A percentile compares a stretch with the other conserved stretches of the same genome.
phyloP scores from a whole-genome alignment of 352 stramenopile genomes.

The Globisporangium spiculum region DNA sequence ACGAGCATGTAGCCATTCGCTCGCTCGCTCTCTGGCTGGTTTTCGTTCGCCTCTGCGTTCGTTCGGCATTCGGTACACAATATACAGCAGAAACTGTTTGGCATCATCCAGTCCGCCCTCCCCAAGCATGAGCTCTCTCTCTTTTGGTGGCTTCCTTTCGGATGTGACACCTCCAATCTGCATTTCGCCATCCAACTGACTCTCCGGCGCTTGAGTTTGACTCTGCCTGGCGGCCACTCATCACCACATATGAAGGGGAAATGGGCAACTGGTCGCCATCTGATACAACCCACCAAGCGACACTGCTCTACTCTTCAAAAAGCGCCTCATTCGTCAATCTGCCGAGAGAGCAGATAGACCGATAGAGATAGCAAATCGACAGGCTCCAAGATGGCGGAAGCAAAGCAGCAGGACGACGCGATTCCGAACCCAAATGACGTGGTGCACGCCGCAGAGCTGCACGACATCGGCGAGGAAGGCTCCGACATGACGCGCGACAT shows the following conservation, averaged over 20 bases:
- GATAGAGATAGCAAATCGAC: neutral
- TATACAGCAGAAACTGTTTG: too few species aligned
- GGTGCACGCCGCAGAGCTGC: slow-evolving; percentile 31
- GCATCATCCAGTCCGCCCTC: neutral
- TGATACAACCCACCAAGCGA: neutral
- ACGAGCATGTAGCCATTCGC: too few species aligned
- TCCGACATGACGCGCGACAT: slow-evolving; percentile 71
- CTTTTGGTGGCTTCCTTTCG: slow-evolving; percentile 1
- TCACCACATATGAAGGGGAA: too few species aligned
- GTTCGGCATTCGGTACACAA: too few species aligned
- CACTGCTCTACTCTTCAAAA: neutral
- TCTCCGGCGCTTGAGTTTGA: too few species aligned
- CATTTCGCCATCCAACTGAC: neutral
- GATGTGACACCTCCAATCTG: neutral
- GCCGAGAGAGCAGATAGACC: neutral
- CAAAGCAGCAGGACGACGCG: neutral
- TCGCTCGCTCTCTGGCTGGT: too few species aligned
- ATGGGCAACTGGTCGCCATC: too few species aligned
- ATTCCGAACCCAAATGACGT: neutral
- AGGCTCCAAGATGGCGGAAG: slow-evolving; percentile 5
- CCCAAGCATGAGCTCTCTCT: neutral
- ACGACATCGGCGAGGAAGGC: slow-evolving; percentile 53
- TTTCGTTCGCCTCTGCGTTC: too few species aligned
- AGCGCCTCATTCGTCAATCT: slow-evolving; percentile 1
- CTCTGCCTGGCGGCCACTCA: too few species aligned